Conservation (phyloP, 2,329 filamentous ascomycete genomes). For the Zasmidium cellare region DNA sequence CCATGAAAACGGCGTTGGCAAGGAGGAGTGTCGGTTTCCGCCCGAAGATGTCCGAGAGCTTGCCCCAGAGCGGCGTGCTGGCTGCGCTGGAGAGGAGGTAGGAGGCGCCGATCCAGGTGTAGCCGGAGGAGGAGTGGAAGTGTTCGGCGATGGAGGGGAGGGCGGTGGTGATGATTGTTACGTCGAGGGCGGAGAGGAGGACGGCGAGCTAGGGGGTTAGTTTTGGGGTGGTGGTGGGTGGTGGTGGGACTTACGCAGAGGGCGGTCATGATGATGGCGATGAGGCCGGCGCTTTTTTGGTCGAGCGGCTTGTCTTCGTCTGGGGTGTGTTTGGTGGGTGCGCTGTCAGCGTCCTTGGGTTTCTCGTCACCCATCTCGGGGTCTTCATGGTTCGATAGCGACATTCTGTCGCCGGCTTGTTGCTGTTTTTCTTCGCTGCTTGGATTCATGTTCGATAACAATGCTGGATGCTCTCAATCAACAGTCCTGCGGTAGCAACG, state of each 20-base stretch:
- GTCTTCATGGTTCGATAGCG: too few relatives aligned
- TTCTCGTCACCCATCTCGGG: too few relatives aligned
- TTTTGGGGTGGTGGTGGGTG: not conserved
- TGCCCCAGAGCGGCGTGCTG: conserved; percentile 69
- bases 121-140: conserved; percentile 68
- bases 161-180: conserved; percentile 65
- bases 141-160: conserved; percentile 65
- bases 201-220: conserved; percentile 31
- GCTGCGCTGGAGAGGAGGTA: conserved; percentile 71
- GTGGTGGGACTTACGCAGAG: not conserved
- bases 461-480: too few relatives aligned
- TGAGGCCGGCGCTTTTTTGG: not conserved
- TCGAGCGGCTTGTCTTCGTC: not conserved
- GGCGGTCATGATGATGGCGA: conserved; percentile 1
- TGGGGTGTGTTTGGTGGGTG: too few relatives aligned
- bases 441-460: too few relatives aligned
- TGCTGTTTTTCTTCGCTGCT: too few relatives aligned
- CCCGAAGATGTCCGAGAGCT: conserved; percentile 59
- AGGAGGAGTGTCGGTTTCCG: conserved; percentile 55
- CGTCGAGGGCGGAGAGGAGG: conserved; percentile 44
- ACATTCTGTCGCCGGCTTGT: too few relatives aligned
- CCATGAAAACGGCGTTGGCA: conserved; percentile 52
- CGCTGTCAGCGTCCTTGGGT: too few relatives aligned
- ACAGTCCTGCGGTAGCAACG: too few relatives aligned
- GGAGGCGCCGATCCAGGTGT: conserved; percentile 78